Evolutionary conservation across 2,329 filamentous ascomycete genomes (phyloP).

Genomic region (Scedosporium boydii): DNA sequence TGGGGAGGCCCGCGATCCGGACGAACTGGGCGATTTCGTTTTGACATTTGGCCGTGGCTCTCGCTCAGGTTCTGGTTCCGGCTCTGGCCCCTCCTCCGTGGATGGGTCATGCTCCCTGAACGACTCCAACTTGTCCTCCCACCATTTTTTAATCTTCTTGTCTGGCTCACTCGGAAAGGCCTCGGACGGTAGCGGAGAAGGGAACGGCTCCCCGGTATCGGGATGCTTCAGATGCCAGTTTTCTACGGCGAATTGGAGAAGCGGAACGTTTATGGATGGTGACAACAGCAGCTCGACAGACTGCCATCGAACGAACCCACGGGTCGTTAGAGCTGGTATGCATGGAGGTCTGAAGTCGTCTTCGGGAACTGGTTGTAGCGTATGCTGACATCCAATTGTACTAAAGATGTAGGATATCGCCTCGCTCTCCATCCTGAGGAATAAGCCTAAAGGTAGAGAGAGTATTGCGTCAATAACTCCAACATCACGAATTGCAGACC

Average conservation of each 20-base stretch:
- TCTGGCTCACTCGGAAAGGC: constrained; percentile 67
- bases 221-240: constrained; percentile 70
- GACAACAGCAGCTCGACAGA: constrained; percentile 81
- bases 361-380: constrained; percentile 60
- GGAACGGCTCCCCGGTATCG: constrained; percentile 61
- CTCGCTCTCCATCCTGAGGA: constrained; percentile 61
- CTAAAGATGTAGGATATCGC: constrained; percentile 89
- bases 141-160: constrained; percentile 75
- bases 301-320: constrained; percentile 90
- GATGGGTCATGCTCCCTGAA: neutral
- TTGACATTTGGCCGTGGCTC: neutral
- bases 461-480: neutral
- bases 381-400: constrained; percentile 82
- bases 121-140: constrained; percentile 39
- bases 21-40: neutral
- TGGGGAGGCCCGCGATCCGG: neutral
- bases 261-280: constrained; percentile 79
- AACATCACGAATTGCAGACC: too few species aligned
- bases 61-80: neutral
- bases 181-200: constrained; percentile 44
- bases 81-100: neutral
- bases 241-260: constrained; percentile 70
- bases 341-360: constrained; percentile 65
- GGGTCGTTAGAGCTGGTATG: constrained; percentile 71
- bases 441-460: constrained; percentile 46